Conservation (phyloP, 2,329 filamentous ascomycete genomes). For the Bipolaris cookei region DNA sequence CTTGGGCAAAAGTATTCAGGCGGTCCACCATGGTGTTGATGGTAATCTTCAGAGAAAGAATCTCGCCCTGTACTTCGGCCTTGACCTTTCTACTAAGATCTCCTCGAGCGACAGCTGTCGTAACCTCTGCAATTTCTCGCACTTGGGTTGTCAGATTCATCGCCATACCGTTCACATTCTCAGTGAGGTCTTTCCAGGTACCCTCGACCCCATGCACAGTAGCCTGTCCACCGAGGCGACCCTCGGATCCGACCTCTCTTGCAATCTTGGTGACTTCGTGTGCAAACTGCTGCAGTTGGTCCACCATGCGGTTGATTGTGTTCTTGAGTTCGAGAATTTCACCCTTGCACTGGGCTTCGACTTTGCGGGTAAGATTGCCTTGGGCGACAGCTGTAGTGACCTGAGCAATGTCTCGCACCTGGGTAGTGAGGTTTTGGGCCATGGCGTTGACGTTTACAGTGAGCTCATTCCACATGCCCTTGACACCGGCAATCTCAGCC, state of each 20-base stretch:
- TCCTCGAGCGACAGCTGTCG: conserved; percentile 59
- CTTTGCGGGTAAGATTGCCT: conserved; percentile 59
- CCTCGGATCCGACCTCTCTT: conserved; percentile 60
- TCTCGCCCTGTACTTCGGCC: conserved; percentile 60
- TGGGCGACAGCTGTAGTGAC: conserved; percentile 60
- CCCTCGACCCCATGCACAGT: conserved; percentile 61
- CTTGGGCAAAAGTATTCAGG: conserved; percentile 68
- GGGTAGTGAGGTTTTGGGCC: conserved; percentile 60
- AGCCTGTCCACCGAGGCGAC: conserved; percentile 58
- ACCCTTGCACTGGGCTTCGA: conserved; percentile 60
- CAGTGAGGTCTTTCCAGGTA: conserved; percentile 61
- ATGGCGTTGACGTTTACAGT: conserved; percentile 63
- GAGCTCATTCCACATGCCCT: conserved; percentile 71
- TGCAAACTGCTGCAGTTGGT: conserved; percentile 60
- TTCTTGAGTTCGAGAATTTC: conserved; percentile 60
- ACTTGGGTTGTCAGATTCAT: conserved; percentile 60
- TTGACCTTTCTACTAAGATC: conserved; percentile 61
- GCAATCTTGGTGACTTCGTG: conserved; percentile 62
- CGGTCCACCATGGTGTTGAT: conserved; percentile 73
- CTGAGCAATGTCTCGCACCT: conserved; percentile 61
- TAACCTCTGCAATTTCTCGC: conserved; percentile 61
- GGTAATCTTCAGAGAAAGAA: conserved; percentile 78
- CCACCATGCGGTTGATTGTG: conserved; percentile 62
- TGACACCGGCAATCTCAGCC: conserved; percentile 68
- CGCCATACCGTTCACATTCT: conserved; percentile 62